Base-by-base conservation (phyloP, 208 protist genomes). In the Leishmania aethiopica region DNA sequence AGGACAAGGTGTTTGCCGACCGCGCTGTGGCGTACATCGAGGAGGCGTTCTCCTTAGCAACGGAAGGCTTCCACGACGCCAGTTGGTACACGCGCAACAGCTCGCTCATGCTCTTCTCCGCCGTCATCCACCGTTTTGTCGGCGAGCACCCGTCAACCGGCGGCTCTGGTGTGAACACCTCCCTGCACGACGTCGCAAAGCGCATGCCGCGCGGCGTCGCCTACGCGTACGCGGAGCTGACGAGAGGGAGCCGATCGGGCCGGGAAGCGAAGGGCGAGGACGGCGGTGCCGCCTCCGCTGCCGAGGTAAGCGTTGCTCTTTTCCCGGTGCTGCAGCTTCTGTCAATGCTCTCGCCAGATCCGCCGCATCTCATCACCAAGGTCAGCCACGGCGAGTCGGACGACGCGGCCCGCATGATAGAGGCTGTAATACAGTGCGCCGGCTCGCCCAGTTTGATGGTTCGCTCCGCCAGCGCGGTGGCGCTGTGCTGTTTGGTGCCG, bases 51-150 rank as follows among this genome's bases (percentile, higher is more conserved):
- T 93, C 87, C 60, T 81, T 93, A n/a, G 88, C 93, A 15, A 93
- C 93, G 8, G 82, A 86, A 19, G 95, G 95, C 45, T 97, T 98
- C 83, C 88, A 92, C 78, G 84, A 96, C 72, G 72, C 73, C 32
- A 93, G 87, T 78, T 98, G 97, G 97, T 88, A 91, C 64, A 96
- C 97, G 77, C 89, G 95, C 42, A 98, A 98, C 86, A 97, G 92
- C 85, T 96, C 92, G 32, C 79, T 98, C 1, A 98, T 98, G 92
- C 89, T 98, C 11, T 98, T 95, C 81, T 92, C 95, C 10, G 87
- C 95, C 15, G 92, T 98, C 35, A 88, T 98, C 15, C 94, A 96
- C 49, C 93, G 97, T 72, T 94, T 98, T 78, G 89, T 98, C 55
- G 95, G 95, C n/a, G 94, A 97, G 86, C 90, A 95, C 86, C 93